Percentiles rank a stretch among this genome's conserved stretches.
Conservation (phyloP, 331 rosid species). For the Pyrus hybrid region DNA sequence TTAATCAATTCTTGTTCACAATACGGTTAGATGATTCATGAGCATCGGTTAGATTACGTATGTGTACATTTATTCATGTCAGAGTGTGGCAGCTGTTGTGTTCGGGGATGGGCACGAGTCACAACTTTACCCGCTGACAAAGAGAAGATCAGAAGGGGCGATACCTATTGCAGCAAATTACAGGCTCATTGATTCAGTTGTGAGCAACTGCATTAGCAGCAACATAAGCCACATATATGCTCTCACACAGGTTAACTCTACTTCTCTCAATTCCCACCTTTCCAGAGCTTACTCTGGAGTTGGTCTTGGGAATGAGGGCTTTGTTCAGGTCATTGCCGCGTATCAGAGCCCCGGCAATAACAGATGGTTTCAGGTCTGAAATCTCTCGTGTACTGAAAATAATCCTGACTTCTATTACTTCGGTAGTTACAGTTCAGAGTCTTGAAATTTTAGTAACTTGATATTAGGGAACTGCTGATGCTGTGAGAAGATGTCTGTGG, state of each 20-base stretch:
- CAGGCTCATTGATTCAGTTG: conserved; percentile 30
- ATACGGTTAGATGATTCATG: background rate
- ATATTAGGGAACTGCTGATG: conserved; percentile 35
- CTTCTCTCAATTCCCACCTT: conserved; percentile 41
- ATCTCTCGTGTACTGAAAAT: background rate
- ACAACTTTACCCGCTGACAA: conserved; percentile 32
- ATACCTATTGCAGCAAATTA: conserved; percentile 35
- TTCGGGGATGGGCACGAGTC: conserved; percentile 30
- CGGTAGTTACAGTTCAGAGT: background rate
- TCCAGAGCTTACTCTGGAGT: conserved; percentile 27
- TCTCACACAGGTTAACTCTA: conserved; percentile 36
- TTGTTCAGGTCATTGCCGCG: conserved; percentile 32
- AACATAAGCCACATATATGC: conserved; percentile 27
- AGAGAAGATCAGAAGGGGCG: conserved; percentile 36
- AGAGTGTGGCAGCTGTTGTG: conserved; percentile 30
- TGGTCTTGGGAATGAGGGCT: conserved; percentile 14
- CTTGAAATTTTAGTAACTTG: background rate
- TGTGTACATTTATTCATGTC: background rate
- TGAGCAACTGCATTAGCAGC: conserved; percentile 39
- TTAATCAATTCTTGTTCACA: background rate
- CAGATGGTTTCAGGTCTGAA: conserved; percentile 31
- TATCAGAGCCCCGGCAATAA: conserved; percentile 24
- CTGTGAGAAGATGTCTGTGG: conserved; percentile 37
- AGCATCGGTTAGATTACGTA: background rate
- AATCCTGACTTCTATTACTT: background rate